These are phyloP conservation scores for Selaginella tamariscina DNA, from an alignment of 75 land plant species.

Conservation along the genomic window DNA sequence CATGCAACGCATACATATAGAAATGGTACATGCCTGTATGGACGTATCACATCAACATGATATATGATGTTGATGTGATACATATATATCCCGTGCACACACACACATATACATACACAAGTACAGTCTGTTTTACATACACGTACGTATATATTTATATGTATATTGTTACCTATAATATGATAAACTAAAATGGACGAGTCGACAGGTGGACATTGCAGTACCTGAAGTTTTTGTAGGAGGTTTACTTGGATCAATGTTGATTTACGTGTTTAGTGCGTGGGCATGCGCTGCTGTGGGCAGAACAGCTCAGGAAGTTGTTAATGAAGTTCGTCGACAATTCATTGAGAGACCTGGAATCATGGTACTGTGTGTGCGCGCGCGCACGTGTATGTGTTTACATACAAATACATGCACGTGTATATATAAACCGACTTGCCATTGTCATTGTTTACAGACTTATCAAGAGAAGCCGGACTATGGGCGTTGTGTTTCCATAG, in stretches of 20 bases:
- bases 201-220: slow-evolving; percentile 85
- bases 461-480: slow-evolving; percentile 96
- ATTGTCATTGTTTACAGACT: slow-evolving; percentile 36
- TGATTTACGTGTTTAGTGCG: slow-evolving; percentile 93
- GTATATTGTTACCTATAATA: too few species aligned
- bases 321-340: slow-evolving; percentile 96
- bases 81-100: too few species aligned
- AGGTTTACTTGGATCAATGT: slow-evolving; percentile 94
- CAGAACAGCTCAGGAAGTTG: slow-evolving; percentile 98
- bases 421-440: too few species aligned
- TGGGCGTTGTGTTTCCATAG: slow-evolving; percentile 95
- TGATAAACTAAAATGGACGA: background rate
- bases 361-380: slow-evolving; percentile 81
- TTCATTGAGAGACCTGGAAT: slow-evolving; percentile 96
- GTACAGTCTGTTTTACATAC: too few species aligned
- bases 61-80: too few species aligned
- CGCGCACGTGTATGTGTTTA: too few species aligned
- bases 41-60: too few species aligned
- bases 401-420: too few species aligned
- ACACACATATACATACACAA: too few species aligned
- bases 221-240: slow-evolving; percentile 97
- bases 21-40: too few species aligned
- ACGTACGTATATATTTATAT: too few species aligned
- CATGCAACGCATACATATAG: too few species aligned
- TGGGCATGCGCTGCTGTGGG: slow-evolving; percentile 99